A percentile compares a stretch with the other conserved stretches of the same genome.
Conservation (phyloP, 192 early-diverging fungal genomes). For the Mortierella hygrophila region DNA sequence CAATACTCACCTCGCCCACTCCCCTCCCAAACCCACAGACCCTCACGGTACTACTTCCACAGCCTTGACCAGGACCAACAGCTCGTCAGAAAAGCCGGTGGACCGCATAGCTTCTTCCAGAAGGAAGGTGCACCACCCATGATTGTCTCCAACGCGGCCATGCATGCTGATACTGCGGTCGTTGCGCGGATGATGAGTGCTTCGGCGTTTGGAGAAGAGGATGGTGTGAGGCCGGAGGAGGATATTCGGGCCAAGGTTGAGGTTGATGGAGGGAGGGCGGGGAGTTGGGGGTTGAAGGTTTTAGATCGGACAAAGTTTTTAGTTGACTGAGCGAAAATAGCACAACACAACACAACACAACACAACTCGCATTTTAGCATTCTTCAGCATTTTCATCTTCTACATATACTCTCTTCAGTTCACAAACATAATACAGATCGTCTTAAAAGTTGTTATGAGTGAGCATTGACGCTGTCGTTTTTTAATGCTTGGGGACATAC, state of each 20-base stretch:
- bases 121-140: constrained; percentile 24
- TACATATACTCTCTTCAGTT: too few relatives aligned
- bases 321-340: not conserved
- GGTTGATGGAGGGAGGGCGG: not conserved
- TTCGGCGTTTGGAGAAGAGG: not conserved
- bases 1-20: constrained; percentile 32
- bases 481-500: not conserved
- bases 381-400: not conserved
- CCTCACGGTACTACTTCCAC: constrained; percentile 35
- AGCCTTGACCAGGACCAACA: constrained; percentile 29
- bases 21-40: constrained; percentile 27
- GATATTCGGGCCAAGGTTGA: not conserved
- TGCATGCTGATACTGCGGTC: not conserved
- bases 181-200: not conserved
- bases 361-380: not conserved
- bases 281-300: not conserved
- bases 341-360: not conserved
- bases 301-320: constrained; percentile 37
- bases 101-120: not conserved
- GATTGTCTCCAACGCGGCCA: not conserved
- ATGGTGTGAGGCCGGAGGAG: not conserved
- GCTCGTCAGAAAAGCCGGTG: not conserved
- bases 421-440: not conserved
- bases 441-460: not conserved
- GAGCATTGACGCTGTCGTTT: not conserved